Evolutionary conservation across 2,329 filamentous ascomycete species (phyloP).

Genomic region (Fusarium dimerum): DNA sequence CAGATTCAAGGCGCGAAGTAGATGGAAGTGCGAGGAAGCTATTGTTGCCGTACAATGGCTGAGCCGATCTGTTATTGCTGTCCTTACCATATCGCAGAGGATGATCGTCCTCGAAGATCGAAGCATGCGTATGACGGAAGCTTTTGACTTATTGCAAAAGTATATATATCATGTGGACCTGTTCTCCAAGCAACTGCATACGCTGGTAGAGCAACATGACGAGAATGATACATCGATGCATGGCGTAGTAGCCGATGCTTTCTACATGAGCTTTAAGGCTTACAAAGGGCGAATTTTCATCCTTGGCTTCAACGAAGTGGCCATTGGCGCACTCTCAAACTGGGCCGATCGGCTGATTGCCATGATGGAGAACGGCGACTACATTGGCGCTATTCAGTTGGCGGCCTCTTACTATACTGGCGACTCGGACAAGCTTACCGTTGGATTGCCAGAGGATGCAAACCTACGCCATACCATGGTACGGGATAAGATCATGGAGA

Average conservation of each 20-base stretch:
- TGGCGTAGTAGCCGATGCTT: slow-evolving; percentile 93
- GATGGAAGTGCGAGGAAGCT: slow-evolving; percentile 92
- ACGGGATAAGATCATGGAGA: slow-evolving; percentile 84
- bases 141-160: slow-evolving; percentile 87
- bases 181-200: slow-evolving; percentile 84
- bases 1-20: slow-evolving; percentile 77
- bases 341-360: slow-evolving; percentile 95
- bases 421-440: slow-evolving; percentile 88
- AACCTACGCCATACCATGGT: slow-evolving; percentile 76
- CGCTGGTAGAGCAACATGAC: slow-evolving; percentile 83
- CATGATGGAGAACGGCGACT: slow-evolving; percentile 96
- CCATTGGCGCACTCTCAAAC: slow-evolving; percentile 89
- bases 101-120: slow-evolving; percentile 90
- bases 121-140: slow-evolving; percentile 87
- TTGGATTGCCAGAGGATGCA: slow-evolving; percentile 87
- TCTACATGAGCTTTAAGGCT: slow-evolving; percentile 94
- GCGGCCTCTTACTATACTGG: slow-evolving; percentile 92
- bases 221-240: slow-evolving; percentile 89
- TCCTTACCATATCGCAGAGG: slow-evolving; percentile 92
- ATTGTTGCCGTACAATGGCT: slow-evolving; percentile 98
- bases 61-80: slow-evolving; percentile 85
- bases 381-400: slow-evolving; percentile 85
- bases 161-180: slow-evolving; percentile 90
- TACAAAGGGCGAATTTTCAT: slow-evolving; percentile 95
- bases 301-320: slow-evolving; percentile 89